Base-by-base conservation (phyloP, 176 grass and related monocot species). In the Zea mays region DNA sequence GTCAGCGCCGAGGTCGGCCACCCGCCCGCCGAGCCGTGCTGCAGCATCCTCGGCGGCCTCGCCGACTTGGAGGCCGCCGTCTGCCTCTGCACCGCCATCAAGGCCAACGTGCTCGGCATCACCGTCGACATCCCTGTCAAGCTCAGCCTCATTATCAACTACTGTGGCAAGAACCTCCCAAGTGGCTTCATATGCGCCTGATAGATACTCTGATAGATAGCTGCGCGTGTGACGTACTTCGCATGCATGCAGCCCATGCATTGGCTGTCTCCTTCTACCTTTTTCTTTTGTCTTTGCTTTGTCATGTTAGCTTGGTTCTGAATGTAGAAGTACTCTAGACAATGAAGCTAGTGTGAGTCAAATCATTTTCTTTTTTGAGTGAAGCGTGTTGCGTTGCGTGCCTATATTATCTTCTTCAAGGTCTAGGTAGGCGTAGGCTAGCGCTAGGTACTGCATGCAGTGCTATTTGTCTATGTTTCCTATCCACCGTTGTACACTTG, bases 71-170 rank as follows among this genome's bases (percentile, higher is more conserved):
- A 97, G 67, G 88, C 88, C n/a, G 91, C 91, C 36, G 82, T 89
- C 38, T 91, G 91, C 83, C 94, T 97, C 72, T 97, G 94, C 94
- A 93, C 86, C 3, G 90, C 88, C 37, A 87, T 93, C 65, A 97
- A 88, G 76, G 91, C 86, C 45, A 93, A 91, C 75, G 57, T 97
- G 50, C 86, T 97, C 59, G 90, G 94, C 60, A 80, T 93, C 67
- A 83, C 63, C 79, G 76, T 97, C 67, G 88, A 91, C 78, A 73
- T 93, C 64, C 93, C 93, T 16, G 78, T 97, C 74, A 81, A 91
- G 73, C 90, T 97, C 45, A 97, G 81, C 88, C 80, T 97, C 83
- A 86, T 93, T 13, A 70, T 93, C 61, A 97, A 97, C 90, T 91
- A 89, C 74, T 97, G 93, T 69, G 93, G 93, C 80, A 93, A 87